Evolutionary conservation across 257 asterid species (phyloP).

Genomic region (Solanum sparsipilum): DNA sequence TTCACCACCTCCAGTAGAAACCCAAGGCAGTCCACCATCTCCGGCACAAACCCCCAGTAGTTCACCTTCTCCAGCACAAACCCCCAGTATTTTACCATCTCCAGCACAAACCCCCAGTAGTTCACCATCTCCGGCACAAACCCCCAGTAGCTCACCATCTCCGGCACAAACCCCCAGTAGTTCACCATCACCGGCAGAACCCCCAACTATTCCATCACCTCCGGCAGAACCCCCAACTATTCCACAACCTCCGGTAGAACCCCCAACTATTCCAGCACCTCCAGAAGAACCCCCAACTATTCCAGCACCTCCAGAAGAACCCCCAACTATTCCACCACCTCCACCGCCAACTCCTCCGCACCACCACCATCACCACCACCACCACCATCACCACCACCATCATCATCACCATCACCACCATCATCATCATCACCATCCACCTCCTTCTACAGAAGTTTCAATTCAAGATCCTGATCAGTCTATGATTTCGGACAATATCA

Average conservation of each 20-base stretch:
- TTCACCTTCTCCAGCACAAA: background rate
- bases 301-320: background rate
- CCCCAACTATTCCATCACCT: rapidly evolving
- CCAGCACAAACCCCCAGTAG: rapidly evolving
- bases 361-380: background rate
- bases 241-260: background rate
- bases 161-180: background rate
- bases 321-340: background rate
- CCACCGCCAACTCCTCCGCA: background rate
- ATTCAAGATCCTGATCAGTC: background rate
- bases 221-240: rapidly evolving
- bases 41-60: rapidly evolving
- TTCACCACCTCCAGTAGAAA: background rate
- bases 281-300: background rate
- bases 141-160: background rate
- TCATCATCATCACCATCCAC: background rate
- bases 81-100: background rate
- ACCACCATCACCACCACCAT: background rate
- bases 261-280: background rate
- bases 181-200: background rate
- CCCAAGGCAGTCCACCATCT: background rate
- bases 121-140: background rate
- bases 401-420: background rate
- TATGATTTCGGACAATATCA: background rate
- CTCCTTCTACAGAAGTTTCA: background rate